Evolutionary conservation across 1,139 yeast species (phyloP).

Genomic region (Candida albicans): DNA sequence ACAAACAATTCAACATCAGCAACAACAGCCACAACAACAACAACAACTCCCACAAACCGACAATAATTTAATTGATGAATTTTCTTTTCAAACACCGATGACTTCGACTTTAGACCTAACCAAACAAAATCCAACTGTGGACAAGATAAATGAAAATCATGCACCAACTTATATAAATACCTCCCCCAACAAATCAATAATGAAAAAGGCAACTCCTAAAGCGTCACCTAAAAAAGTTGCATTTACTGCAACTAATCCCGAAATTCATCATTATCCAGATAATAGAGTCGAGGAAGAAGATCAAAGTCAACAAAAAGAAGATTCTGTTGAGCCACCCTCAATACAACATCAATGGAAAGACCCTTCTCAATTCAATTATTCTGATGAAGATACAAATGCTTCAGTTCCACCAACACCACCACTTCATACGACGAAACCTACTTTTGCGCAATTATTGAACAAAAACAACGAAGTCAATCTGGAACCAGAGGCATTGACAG

Average conservation of each 20-base stretch:
- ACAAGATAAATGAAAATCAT: constrained; percentile 1
- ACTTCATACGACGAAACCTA: constrained; percentile 17
- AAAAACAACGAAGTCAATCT: constrained; percentile 20
- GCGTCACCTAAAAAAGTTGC: constrained; percentile 45
- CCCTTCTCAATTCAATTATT: constrained; percentile 25
- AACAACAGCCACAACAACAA: background rate
- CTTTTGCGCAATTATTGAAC: constrained; percentile 18
- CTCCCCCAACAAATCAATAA: constrained; percentile 44
- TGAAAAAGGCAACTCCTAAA: constrained; percentile 30
- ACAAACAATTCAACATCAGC: constrained; percentile 14
- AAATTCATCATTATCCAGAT: constrained; percentile 36
- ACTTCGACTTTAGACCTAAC: constrained; percentile 25
- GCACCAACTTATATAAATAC: constrained; percentile 11
- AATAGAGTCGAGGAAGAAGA: constrained; percentile 10
- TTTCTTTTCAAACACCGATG: constrained; percentile 30
- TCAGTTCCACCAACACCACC: constrained; percentile 19
- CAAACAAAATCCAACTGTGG: constrained; percentile 8
- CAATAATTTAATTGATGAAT: constrained; percentile 26
- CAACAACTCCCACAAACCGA: constrained; percentile 9
- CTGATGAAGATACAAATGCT: constrained; percentile 10
- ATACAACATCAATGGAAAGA: constrained; percentile 12
- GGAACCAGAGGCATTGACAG: constrained; percentile 23
- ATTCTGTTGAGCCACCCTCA: constrained; percentile 1
- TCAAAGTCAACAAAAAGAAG: constrained; percentile 1
- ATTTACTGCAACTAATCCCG: constrained; percentile 33